Evolutionary conservation across 352 stramenopile genomes (phyloP).

Genomic region (Globisporangium spiculum): DNA sequence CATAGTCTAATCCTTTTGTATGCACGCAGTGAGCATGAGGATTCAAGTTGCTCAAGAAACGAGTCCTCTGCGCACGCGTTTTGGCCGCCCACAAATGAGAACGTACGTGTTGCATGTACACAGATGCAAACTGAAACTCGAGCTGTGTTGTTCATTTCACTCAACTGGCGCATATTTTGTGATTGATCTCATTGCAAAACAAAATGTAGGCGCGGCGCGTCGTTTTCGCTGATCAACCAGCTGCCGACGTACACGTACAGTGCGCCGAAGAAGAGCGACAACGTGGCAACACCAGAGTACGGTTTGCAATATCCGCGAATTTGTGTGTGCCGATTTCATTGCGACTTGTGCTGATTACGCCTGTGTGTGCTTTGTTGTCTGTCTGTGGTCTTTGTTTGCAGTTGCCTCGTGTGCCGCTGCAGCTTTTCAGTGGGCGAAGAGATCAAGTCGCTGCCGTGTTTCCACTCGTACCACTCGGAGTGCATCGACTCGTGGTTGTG

Average conservation of each 20-base stretch:
- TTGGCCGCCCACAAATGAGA: slow-evolving; percentile 30
- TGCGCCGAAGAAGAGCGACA: slow-evolving; percentile 39
- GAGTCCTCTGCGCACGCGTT: slow-evolving; percentile 20
- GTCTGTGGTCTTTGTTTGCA: slow-evolving; percentile 24
- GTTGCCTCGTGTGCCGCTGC: slow-evolving; percentile 92
- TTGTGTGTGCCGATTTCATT: background rate
- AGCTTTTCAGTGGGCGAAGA: slow-evolving; percentile 88
- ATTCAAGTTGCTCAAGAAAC: slow-evolving; percentile 33
- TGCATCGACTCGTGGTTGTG: slow-evolving; percentile 92
- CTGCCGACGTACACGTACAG: slow-evolving; percentile 80
- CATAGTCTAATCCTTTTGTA: background rate
- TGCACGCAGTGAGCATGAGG: slow-evolving; percentile 50
- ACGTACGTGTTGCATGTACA: slow-evolving; percentile 18
- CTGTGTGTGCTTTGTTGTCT: background rate
- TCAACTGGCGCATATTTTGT: background rate
- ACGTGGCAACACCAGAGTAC: slow-evolving; percentile 58
- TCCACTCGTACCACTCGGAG: slow-evolving; percentile 92
- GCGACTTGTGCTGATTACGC: background rate
- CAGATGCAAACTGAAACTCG: background rate
- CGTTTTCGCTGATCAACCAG: slow-evolving; percentile 66
- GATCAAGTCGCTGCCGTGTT: slow-evolving; percentile 92
- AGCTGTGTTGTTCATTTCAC: background rate
- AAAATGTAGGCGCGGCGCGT: slow-evolving; percentile 51
- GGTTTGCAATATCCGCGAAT: background rate
- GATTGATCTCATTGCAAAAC: background rate